Evolutionary conservation across 2,329 filamentous ascomycete genomes (phyloP).

Genomic region (Metarhizium sp.): DNA sequence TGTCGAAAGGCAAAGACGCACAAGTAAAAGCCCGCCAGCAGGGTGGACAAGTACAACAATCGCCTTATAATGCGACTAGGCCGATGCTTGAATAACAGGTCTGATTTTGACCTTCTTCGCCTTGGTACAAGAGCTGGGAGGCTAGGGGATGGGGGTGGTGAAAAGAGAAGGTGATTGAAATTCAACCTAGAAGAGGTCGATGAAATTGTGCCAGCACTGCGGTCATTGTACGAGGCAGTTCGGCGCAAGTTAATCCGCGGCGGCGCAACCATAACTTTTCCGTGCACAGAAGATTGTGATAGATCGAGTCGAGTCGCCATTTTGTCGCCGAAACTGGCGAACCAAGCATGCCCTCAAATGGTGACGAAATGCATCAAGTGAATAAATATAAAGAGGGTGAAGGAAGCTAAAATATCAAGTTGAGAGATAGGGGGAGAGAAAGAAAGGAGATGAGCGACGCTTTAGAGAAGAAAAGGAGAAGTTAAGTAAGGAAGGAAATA

Average conservation of each 20-base stretch:
- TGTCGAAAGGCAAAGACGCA: conserved; percentile 18
- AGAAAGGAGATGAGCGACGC: background rate
- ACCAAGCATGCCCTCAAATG: background rate
- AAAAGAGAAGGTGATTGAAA: conserved; percentile 59
- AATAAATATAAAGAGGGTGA: background rate
- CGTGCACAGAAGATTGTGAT: conserved; percentile 30
- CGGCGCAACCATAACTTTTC: conserved; percentile 42
- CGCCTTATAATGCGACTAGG: conserved; percentile 49
- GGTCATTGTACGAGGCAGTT: conserved; percentile 46
- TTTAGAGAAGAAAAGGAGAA: background rate
- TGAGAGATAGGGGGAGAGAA: background rate
- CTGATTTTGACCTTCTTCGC: conserved; percentile 50
- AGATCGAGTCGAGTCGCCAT: conserved; percentile 41
- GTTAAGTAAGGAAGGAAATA: background rate
- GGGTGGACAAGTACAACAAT: conserved; percentile 42
- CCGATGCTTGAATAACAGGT: conserved; percentile 31
- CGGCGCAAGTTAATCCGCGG: conserved; percentile 51
- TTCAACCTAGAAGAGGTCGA: conserved; percentile 54
- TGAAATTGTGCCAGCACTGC: conserved; percentile 35
- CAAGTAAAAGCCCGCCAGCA: conserved; percentile 43
- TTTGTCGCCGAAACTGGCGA: conserved; percentile 3
- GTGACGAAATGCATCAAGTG: background rate
- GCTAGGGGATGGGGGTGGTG: conserved; percentile 60
- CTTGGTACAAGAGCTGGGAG: conserved; percentile 59
- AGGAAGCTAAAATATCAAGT: background rate